Percentiles rank a stretch among this genome's conserved stretches.
phyloP scores from a whole-genome alignment of 106 monocot genomes.

The Xerophyta viscosa region DNA sequence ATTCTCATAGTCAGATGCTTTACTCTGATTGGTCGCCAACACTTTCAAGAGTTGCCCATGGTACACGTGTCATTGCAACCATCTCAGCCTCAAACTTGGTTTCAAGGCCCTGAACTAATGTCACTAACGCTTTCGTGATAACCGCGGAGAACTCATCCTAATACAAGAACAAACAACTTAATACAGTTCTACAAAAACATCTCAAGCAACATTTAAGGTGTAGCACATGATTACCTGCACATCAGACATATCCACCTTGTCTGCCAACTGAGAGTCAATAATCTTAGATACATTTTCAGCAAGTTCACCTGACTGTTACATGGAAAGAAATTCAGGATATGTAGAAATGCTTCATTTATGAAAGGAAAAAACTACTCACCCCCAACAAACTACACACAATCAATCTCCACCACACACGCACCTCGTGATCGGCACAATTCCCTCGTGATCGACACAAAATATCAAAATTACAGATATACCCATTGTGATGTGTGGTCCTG shows the following conservation, averaged over 20 bases:
- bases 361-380: no score
- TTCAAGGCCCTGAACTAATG: slow-evolving; percentile 92
- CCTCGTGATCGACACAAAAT: no score
- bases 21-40: slow-evolving; percentile 99
- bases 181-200: background rate
- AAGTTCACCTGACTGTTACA: slow-evolving; percentile 81
- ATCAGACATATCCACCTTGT: slow-evolving; percentile 93
- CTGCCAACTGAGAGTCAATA: slow-evolving; percentile 75
- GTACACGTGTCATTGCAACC: slow-evolving; percentile 97
- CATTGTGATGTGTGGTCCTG: no score
- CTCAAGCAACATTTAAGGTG: background rate
- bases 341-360: no score
- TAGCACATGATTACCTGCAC: slow-evolving; percentile 62
- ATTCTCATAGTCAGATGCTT: background rate
- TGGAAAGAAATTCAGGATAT: slow-evolving; percentile 2
- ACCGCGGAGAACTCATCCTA: slow-evolving; percentile 98
- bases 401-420: no score
- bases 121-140: slow-evolving; percentile 86
- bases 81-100: slow-evolving; percentile 99
- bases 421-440: no score
- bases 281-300: slow-evolving; percentile 98
- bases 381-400: no score
- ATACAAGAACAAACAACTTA: background rate
- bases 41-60: slow-evolving; percentile 92
- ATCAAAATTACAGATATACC: no score